Conservation (phyloP, 2,329 filamentous ascomycete genomes). For the Calonectria henricotiae region DNA sequence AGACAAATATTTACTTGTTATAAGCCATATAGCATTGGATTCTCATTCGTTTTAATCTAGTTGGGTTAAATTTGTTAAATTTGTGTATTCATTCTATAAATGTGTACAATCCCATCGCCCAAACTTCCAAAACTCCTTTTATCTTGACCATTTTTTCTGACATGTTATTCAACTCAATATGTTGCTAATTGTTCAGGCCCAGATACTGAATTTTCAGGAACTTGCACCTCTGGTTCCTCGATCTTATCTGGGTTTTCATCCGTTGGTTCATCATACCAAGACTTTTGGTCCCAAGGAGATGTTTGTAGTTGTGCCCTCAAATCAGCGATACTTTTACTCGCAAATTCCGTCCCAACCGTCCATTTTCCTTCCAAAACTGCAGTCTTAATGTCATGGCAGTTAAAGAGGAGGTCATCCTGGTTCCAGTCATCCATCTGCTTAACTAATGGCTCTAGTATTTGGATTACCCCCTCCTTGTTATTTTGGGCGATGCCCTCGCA, state of each 20-base stretch:
- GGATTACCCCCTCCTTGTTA: neutral
- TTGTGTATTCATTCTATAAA: no score
- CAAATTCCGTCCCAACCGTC: neutral
- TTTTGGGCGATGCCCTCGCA: neutral
- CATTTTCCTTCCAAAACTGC: neutral
- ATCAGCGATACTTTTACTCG: neutral
- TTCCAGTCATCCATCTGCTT: conserved; percentile 16
- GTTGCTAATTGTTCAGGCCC: no score
- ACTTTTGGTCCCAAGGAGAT: conserved; percentile 16
- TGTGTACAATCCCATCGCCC: no score
- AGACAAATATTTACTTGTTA: no score
- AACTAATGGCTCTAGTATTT: neutral
- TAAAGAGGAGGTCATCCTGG: conserved; percentile 11
- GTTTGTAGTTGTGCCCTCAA: neutral
- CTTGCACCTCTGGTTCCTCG: neutral
- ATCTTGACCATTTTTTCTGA: no score
- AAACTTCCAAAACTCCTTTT: no score
- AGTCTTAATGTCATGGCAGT: conserved; percentile 1
- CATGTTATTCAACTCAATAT: no score
- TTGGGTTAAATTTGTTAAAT: no score
- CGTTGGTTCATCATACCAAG: neutral
- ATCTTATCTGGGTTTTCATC: neutral
- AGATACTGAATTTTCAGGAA: neutral
- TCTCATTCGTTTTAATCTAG: no score
- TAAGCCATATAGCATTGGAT: no score